Percentiles rank a stretch among this genome's conserved stretches.
These are phyloP conservation scores for Lonicera japonica DNA, from an alignment of 129 eudicot genomes.

Conservation along the genomic window DNA sequence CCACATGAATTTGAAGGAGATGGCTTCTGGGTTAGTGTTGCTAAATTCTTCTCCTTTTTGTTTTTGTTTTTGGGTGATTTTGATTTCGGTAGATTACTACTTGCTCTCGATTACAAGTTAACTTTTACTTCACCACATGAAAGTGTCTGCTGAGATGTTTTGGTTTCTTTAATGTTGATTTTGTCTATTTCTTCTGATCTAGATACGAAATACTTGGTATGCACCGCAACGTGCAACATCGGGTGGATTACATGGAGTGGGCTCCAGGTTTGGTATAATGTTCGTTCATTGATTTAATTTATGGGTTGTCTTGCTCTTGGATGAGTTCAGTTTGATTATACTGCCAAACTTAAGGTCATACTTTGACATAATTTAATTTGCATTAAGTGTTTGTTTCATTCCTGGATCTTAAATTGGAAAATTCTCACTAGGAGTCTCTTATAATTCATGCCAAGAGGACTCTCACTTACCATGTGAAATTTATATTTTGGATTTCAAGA, in stretches of 20 bases:
- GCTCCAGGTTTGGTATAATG: conserved; percentile 79
- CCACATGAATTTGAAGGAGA: conserved; percentile 52
- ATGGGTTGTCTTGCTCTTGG: not conserved
- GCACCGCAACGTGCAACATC: conserved; percentile 88
- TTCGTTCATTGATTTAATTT: not conserved
- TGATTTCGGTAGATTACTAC: too few species aligned
- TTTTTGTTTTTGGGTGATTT: not conserved
- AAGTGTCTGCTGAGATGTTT: not conserved
- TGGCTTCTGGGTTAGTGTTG: conserved; percentile 81
- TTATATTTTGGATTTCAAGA: too few species aligned
- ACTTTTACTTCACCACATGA: not conserved
- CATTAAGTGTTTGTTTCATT: not conserved
- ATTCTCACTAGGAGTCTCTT: too few species aligned
- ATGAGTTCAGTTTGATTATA: not conserved
- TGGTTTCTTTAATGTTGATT: not conserved
- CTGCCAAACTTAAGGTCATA: not conserved
- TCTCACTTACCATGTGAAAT: too few species aligned
- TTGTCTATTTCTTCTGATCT: conserved; percentile 3
- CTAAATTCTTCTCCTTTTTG: not conserved
- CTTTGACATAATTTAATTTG: not conserved
- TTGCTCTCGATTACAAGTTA: not conserved
- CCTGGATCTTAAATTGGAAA: too few species aligned
- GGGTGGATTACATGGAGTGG: conserved; percentile 97
- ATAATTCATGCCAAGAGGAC: too few species aligned
- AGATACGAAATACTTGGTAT: conserved; percentile 81